Base-by-base conservation (phyloP, 768 basidiomycete species). In the Tephrocybe sp. region DNA sequence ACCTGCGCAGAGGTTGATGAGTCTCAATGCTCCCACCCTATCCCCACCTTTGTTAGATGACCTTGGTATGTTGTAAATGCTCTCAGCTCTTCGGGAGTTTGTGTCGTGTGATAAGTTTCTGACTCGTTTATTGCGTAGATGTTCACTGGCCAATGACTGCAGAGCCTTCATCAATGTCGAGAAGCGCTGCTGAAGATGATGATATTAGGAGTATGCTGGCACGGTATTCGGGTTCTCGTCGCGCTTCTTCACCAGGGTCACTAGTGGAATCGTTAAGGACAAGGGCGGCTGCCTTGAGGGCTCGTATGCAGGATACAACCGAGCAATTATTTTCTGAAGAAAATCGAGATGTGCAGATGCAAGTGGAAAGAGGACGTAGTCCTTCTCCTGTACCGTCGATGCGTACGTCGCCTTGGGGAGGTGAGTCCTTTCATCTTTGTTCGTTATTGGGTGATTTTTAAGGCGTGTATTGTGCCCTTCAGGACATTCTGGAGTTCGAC, bases 41-140 rank as follows among this genome's bases (percentile, higher is more conserved):
- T 31, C 42, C 8, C 43, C 52, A n/a, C 52, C 52, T 13, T 27
- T 48, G 46, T 22, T 53, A 13, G 36, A 41, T 23, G 42, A 42
- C 48, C 8, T n/a, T 38, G 41, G 21, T 23, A 22, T 43, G 27
- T 21, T 18, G n/a, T 21, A 13, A 3, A 11, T 19, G 21, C 25
- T 18, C 15, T 43, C 37, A 29, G 24, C 1, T 22, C 15, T 27
- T 3, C 38, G 15, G 18, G n/a, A 27, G n/a, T n/a, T n/a, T n/a
- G n/a, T n/a, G 43, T 22, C 12, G 21, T 42, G 15, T 27, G 3
- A 29, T 7, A 30, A 7, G 29, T 30, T 30, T 15, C 33, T 34
- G 4, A 34, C 4, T n/a, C 15, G 15, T 15, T 4, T 34, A 29
- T 29, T 11, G 27, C 11, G 27, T 34, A 34, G 33, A 34, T 34